These are phyloP conservation scores for Tuber borchii DNA, from an alignment of 495 filamentous ascomycete genomes.

Conservation along the genomic window DNA sequence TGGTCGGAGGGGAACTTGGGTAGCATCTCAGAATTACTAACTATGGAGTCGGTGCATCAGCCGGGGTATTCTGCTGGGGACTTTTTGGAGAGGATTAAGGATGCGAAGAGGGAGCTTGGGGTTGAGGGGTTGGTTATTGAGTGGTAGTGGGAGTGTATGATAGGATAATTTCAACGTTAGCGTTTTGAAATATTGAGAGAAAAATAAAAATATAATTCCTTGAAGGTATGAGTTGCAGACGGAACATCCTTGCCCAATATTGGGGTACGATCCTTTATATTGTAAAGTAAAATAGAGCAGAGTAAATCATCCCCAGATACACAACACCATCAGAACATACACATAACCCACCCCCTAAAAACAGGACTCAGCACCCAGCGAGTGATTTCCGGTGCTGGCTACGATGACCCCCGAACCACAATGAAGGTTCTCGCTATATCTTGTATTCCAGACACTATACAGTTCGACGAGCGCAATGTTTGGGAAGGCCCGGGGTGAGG, in stretches of 20 bases:
- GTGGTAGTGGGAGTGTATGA: background rate
- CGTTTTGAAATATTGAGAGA: background rate
- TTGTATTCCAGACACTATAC: too few relatives aligned
- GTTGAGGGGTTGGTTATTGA: conserved; percentile 11
- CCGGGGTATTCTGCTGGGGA: background rate
- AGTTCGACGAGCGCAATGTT: too few relatives aligned
- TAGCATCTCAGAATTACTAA: background rate
- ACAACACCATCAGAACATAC: background rate
- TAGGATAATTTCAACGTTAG: background rate
- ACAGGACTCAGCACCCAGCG: too few relatives aligned
- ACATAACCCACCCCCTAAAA: too few relatives aligned
- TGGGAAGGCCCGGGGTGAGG: too few relatives aligned
- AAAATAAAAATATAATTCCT: background rate
- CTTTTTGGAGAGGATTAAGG: background rate
- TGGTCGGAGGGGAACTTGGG: background rate
- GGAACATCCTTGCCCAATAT: background rate
- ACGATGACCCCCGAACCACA: too few relatives aligned
- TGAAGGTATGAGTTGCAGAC: too few relatives aligned
- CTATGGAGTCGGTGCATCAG: background rate
- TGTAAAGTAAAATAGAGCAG: too few relatives aligned
- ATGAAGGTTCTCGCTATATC: too few relatives aligned
- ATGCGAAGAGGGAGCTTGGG: conserved; percentile 25
- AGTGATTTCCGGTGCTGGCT: too few relatives aligned
- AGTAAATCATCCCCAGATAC: background rate
- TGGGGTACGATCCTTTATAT: background rate